Evolutionary conservation across 306 rosid species (phyloP), one percentile per base, ranked within the genome.

Genomic region (Hippophae rhamnoides): DNA sequence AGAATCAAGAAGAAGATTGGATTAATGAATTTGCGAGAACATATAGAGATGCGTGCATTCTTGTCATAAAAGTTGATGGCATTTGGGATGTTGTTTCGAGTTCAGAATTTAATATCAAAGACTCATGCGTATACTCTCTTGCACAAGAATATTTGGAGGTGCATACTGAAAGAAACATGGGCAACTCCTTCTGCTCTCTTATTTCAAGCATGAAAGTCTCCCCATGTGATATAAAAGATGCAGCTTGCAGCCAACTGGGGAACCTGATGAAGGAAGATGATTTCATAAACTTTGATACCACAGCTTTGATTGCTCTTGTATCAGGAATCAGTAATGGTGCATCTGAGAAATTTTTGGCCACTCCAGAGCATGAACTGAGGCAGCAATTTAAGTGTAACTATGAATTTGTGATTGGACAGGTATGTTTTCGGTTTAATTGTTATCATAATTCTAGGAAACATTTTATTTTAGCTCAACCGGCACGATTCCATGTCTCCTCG

Each of bases 261-360:
- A 53, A 27, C 46, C 56, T 53, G 43, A 55, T 72, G 67, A 71
- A 60, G 56, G 78, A 74, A 48, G 73, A 62, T 56, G 72, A 85
- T 67, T 60, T 81, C 48, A 63, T 87, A 26, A 85, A 90, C 66
- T 85, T 87, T 65, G 96, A 85, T 75, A 90, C 98, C n/a, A 90
- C 96, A 13, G 82, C 98, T 58, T 72, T 90, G 82, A 83, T 90
- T 74, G 98, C 98, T 52, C 66, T 81, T 59, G 86, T 90, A 8
- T 83, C 98, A 5, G 95, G 84, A 54, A 90, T 85, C 57, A 87
- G 98, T 73, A 90, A 87, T 76, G 96, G 89, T 6, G 78, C 81
- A 64, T 71, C 76, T 31, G 45, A 70, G 58, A 85, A 83, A 68
- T 81, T 90, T 57, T 83, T 90, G 81, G 76, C 83, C 52, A 77